Evolutionary conservation across 257 asterid genomes (phyloP).

Genomic region (Solanum verrucosum): DNA sequence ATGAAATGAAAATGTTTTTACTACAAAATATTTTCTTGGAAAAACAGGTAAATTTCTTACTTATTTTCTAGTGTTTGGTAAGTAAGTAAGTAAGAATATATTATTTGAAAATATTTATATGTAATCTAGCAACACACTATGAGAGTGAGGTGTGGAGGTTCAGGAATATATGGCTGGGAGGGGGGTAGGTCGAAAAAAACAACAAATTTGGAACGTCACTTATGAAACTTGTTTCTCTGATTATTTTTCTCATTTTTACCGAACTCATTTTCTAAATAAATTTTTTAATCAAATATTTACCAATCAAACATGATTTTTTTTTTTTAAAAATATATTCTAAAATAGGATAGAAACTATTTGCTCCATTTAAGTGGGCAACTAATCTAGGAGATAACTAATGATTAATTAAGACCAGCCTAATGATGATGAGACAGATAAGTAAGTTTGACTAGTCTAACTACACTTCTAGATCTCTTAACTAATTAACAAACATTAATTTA

Average conservation of each 20-base stretch:
- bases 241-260: background rate
- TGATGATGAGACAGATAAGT: background rate
- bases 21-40: background rate
- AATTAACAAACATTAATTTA: background rate
- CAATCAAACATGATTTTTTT: background rate
- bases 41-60: rapidly evolving
- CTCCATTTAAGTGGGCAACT: background rate
- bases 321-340: background rate
- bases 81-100: background rate
- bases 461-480: background rate
- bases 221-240: background rate
- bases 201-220: background rate
- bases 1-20: background rate
- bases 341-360: background rate
- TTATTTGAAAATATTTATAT: background rate
- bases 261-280: background rate
- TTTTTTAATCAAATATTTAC: background rate
- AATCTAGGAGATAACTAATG: background rate
- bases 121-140: background rate
- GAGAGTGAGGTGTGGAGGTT: background rate
- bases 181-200: rapidly evolving
- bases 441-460: constrained; percentile 1
- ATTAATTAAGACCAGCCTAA: background rate
- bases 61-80: background rate
- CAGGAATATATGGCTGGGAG: background rate